phyloP scores from a whole-genome alignment of 2,329 filamentous ascomycete genomes.

The Talaromyces rugulosus region DNA sequence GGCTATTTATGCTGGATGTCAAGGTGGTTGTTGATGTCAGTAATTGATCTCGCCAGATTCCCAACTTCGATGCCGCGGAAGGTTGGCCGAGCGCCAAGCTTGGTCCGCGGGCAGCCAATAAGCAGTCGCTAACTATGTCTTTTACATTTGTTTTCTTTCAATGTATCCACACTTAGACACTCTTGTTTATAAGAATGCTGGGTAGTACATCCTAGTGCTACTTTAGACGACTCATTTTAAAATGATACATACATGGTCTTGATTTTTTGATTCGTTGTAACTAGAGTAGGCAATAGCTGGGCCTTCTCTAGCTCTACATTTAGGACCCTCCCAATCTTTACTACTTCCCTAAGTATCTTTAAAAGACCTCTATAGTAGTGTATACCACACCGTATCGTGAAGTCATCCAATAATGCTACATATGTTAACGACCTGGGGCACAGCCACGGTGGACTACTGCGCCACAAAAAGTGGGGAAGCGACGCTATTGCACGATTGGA shows the following conservation, averaged over 20 bases:
- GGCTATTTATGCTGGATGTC: neutral
- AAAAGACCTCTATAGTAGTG: neutral
- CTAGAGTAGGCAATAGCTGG: neutral
- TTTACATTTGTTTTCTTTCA: neutral
- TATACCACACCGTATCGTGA: neutral
- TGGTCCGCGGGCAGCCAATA: neutral
- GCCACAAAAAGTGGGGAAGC: neutral
- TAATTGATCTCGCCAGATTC: neutral
- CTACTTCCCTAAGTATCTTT: neutral
- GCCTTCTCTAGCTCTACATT: neutral
- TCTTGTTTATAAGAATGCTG: no score
- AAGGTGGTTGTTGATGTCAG: neutral
- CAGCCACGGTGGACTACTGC: neutral
- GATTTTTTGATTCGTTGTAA: neutral
- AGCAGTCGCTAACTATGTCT: neutral
- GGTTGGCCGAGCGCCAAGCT: neutral
- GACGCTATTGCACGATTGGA: conserved; percentile 1
- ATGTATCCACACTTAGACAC: neutral
- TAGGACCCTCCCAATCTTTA: neutral
- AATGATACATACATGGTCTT: neutral
- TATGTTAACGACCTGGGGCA: neutral
- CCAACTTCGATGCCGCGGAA: neutral
- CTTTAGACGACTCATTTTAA: neutral
- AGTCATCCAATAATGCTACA: neutral
- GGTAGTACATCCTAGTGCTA: no score